Evolutionary conservation across 1,284 basidiomycete genomes (phyloP), one percentile per base, ranked within the genome.

Genomic region (Heterobasidion irregulare): DNA sequence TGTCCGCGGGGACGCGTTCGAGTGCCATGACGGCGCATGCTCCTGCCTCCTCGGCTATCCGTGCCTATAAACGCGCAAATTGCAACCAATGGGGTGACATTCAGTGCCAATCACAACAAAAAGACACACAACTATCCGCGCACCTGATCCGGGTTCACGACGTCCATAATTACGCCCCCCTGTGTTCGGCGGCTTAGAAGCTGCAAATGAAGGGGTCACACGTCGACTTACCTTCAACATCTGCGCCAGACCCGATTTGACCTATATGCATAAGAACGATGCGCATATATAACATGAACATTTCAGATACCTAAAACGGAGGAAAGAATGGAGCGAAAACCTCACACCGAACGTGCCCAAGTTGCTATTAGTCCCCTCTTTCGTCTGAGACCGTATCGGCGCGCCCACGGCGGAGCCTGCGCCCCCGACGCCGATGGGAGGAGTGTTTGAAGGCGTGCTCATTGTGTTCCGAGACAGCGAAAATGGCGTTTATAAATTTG

Each of bases 21-120:
- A 95, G 79, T 12, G 93, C 94, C 96, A 99, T 98, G 61, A 99
- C 96, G 60, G 96, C 96, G 69, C 92, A 94, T 12, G 96, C 96
- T 58, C 97, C 96, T 9, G 96, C 96, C 68, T 97, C 94, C 68
- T 98, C 96, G 57, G 96, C 96, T 64, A 98, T 95, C 61, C 92
- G 88, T 58, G 96, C 96, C 86, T 94, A 54, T 6, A 47, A 54
- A 46, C 15, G 8, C 47, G 44, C 60, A 34, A 65, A 57, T 16
- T n/a, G 7, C 46, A 19, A 47, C 54, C 51, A 50, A 44, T 36
- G 53, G 46, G 53, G 56, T 48, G 18, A 10, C 15, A 47, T 10
- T 47, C 4, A 32, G 46, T 16, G 26, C 46, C 46, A 47, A 34
- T 57, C 36, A 53, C 6, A 19, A 10, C 12, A 10, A 8, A 32